Base-by-base conservation (phyloP, 2,329 filamentous ascomycete genomes). In the Venturia carpophila region DNA sequence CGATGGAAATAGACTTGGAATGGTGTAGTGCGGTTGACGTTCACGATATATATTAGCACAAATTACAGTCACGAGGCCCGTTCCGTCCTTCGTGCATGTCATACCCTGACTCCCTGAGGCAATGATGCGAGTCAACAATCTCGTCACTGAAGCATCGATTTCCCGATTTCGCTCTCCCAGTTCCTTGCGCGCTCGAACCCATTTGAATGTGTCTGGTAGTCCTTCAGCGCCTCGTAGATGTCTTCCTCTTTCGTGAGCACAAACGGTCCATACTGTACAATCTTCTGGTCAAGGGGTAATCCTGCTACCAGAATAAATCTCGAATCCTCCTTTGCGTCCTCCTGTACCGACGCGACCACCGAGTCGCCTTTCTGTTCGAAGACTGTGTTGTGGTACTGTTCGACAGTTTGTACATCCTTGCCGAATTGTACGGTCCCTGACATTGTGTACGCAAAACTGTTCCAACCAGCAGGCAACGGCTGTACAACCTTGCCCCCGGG, bases 111-210 rank as follows among this genome's bases (percentile, higher is more conserved):
- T 37, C 30, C 52, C 52, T 34, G 27, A 10, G 30, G 5, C 52
- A 15, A 58, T 58, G 52, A 58, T 37, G n/a, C 39, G 9, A 41
- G 39, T 41, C 15, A 15, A 41, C 27, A n/a, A 2, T 27, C n/a
- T n/a, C 11, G 27, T 47, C 69, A 71, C 65, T 75, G 74, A 42
- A 76, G 75, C 87, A 91, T 91, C 17, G 80, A 81, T 82, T 91
- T 92, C 45, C 90, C 90, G 82, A 96, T 96, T 78, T 95, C 88
- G 72, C 89, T 92, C 75, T 87, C 78, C 91, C 92, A 96, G 39
- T 86, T 84, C 68, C 85, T 82, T 0, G 89, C 89, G 68, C 89
- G 81, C 79, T 94, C 91, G 70, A 94, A 94, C 5, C 90, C 90
- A 74, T 93, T 92, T 45, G 82, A 80, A 68, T 84, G 81, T 17